Base-by-base conservation (phyloP, 2,329 filamentous ascomycete genomes). In the Aspergillus fumigatus region DNA sequence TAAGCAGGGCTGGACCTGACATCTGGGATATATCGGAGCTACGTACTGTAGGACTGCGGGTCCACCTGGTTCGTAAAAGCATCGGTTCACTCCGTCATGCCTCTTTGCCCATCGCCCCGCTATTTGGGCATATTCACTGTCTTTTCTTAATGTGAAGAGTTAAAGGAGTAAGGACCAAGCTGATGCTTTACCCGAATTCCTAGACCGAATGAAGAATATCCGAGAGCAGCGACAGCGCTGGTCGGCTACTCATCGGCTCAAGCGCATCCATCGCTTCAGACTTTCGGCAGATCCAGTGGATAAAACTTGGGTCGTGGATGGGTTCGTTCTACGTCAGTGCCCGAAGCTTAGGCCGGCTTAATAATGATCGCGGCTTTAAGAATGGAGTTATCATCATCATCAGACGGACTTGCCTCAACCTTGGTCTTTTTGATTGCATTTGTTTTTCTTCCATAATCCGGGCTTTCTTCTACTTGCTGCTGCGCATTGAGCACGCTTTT, bases 171-270 rank as follows among this genome's bases (percentile, higher is more conserved):
- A 35, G 32, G 32, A 14, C 14, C 32, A 17, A 35, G 29, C 32
- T 7, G 32, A 35, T 35, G 14, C 32, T 19, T 21, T 19, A 51
- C 14, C 49, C 51, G 51, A 47, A n/a, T 19, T 29, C 35, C 26
- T 47, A 26, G n/a, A 23, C 51, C 51, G 51, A 48, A 35, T 14
- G 7, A 29, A 11, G 51, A 21, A 2, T 35, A 21, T 38, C n/a
- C 11, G 21, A 23, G 7, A 9, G 2, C 19, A 11, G 7, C 55
- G 48, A 55, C 50, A 29, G 21, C 35, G 21, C 5, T 21, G 4
- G 41, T 57, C 60, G 62, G 62, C 51, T 61, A 61, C 47, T 54
- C 52, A 52, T 64, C 62, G 62, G 60, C 51, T 62, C 50, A 48
- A n/a, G 32, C 19, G 21, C 38, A 32, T 43, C 38, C 38, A 48